Percentiles rank a stretch among this genome's conserved stretches.
These are phyloP conservation scores for Hippophae rhamnoides DNA, from an alignment of 306 rosid genomes.

Conservation along the genomic window DNA sequence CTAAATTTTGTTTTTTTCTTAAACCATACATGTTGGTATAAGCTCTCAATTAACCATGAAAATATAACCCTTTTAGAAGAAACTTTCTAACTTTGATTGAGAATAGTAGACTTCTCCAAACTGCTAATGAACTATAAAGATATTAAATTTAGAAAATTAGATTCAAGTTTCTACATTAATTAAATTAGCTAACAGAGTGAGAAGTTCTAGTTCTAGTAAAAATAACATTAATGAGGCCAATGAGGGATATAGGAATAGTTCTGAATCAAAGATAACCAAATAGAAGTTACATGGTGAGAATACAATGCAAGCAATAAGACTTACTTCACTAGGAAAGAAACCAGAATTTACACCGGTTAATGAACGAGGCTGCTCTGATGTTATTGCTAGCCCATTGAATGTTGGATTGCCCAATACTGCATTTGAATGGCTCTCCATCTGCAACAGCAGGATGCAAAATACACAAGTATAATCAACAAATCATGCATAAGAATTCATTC, in stretches of 20 bases:
- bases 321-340: conserved; percentile 65
- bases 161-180: too few relatives aligned
- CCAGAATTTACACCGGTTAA: conserved; percentile 57
- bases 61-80: too few relatives aligned
- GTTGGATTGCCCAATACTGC: conserved; percentile 41
- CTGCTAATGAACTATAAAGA: too few relatives aligned
- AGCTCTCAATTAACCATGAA: background rate
- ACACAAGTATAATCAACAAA: conserved; percentile 3
- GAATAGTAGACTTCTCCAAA: too few relatives aligned
- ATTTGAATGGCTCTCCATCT: conserved; percentile 52
- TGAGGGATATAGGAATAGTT: background rate
- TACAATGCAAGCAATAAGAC: conserved; percentile 13
- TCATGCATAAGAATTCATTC: background rate
- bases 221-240: background rate
- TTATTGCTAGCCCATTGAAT: conserved; percentile 44
- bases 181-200: too few relatives aligned
- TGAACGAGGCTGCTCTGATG: conserved; percentile 43
- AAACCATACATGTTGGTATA: too few relatives aligned
- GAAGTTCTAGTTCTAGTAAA: background rate
- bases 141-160: too few relatives aligned
- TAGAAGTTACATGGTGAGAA: conserved; percentile 1
- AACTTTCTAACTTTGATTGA: too few relatives aligned
- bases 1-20: too few relatives aligned
- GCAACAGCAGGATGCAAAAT: conserved; percentile 23
- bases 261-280: background rate